Conservation (phyloP, 2,329 filamentous ascomycete species). For the Acrocalymma vagum region DNA sequence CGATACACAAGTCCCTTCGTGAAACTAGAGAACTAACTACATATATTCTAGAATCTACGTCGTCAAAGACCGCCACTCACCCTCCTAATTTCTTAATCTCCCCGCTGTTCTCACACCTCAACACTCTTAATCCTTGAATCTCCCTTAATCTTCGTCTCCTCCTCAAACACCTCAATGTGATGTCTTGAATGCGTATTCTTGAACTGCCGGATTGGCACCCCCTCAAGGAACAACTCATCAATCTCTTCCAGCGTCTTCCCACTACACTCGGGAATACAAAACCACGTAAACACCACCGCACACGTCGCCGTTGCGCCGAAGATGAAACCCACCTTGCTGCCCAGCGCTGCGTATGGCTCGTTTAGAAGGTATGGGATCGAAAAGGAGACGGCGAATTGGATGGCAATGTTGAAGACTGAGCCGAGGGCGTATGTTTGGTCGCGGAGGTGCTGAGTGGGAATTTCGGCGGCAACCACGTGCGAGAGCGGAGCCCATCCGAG, state of each 20-base stretch:
- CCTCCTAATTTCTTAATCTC: no score
- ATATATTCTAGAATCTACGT: no score
- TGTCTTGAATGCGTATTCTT: slow-evolving; percentile 2
- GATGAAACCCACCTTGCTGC: slow-evolving; percentile 50
- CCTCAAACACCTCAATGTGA: slow-evolving; percentile 4
- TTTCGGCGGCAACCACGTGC: slow-evolving; percentile 12
- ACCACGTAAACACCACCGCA: slow-evolving; percentile 22
- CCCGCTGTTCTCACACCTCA: slow-evolving; percentile 2
- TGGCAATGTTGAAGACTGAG: slow-evolving; percentile 9
- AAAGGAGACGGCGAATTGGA: slow-evolving; percentile 42
- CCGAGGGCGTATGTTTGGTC: slow-evolving; percentile 12
- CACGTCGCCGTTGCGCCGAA: slow-evolving; percentile 40
- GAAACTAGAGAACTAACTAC: no score
- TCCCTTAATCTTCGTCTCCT: not conserved
- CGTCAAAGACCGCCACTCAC: no score
- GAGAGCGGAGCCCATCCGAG: slow-evolving; percentile 12
- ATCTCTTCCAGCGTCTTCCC: slow-evolving; percentile 29
- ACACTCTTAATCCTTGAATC: not conserved
- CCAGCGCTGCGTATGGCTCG: slow-evolving; percentile 44
- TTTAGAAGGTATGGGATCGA: slow-evolving; percentile 50
- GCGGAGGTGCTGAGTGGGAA: slow-evolving; percentile 11
- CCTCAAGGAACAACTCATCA: slow-evolving; percentile 19
- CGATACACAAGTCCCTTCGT: no score
- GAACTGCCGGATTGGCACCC: slow-evolving; percentile 8
- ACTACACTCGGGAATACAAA: slow-evolving; percentile 18